Base-by-base conservation (phyloP, 2,329 filamentous ascomycete genomes). In the Trichoderma arundinaceum region DNA sequence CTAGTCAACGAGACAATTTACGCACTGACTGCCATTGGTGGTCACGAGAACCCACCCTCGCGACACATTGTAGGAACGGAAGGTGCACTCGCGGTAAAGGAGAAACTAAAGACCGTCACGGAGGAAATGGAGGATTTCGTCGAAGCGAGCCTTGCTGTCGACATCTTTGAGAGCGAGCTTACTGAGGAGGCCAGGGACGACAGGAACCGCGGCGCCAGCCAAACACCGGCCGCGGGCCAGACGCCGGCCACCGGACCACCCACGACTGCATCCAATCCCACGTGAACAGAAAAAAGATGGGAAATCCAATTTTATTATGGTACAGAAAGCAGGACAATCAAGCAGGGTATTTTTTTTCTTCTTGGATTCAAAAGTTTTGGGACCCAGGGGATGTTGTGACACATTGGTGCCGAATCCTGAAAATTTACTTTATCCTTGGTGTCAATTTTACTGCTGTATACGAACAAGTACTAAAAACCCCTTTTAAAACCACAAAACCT, bases 61-160 rank as follows among this genome's bases (percentile, higher is more conserved):
- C 84, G 95, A 38, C 94, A 98, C 75, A 97, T 98, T 72, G 94
- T 98, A 2, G 94, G 95, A 0, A 88, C 90, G 63, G 95, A 98
- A 77, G 94, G 92, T 0, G 90, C 94, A 12, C 84, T 88, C 6
- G 91, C 91, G 46, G 94, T 98, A 44, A 96, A 94, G 76, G 95
- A 98, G 79, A 98, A 98, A 79, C 81, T 99, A 64, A 97, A 96
- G 81, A 97, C 93, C 1, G 92, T 97, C 2, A 96, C 92, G 69
- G 94, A 98, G 76, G 95, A 98, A 80, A 80, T 98, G 65, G 95
- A 98, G 77, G 95, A 98, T 71, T 98, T 98, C 77, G 90, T 97
- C 33, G 92, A 96, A 72, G 90, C 93, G 32, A 97, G 93, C 73
- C 84, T 90, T 69, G 90, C 92, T 0, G 93, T 95, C 15, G 94